These are phyloP conservation scores for Penicillium manginii DNA, from an alignment of 495 filamentous ascomycete species.

Conservation along the genomic window DNA sequence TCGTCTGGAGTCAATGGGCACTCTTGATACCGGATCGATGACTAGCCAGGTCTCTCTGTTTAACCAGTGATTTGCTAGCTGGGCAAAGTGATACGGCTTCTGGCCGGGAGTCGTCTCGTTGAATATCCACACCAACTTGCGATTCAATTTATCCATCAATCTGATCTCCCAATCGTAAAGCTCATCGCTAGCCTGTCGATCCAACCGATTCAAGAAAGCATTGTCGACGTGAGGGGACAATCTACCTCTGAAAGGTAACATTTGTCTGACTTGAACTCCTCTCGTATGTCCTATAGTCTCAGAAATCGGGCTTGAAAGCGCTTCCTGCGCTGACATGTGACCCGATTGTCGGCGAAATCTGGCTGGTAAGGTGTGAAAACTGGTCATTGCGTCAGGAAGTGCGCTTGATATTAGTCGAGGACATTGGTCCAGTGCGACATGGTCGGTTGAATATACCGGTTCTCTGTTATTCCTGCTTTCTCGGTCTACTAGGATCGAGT, in stretches of 20 bases:
- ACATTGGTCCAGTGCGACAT: not conserved
- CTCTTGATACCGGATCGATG: slow-evolving; percentile 42
- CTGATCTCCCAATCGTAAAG: slow-evolving; percentile 44
- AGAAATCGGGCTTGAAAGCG: not conserved
- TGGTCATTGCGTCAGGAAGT: not conserved
- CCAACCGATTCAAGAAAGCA: not conserved
- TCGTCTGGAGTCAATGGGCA: slow-evolving; percentile 37
- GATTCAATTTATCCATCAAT: slow-evolving; percentile 39
- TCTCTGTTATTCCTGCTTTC: not conserved
- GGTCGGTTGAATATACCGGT: not conserved
- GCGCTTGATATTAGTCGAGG: not conserved
- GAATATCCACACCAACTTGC: slow-evolving; percentile 44
- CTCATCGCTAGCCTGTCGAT: not conserved
- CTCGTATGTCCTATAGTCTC: not conserved
- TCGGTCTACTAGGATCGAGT: not conserved
- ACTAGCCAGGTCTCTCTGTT: slow-evolving; percentile 48
- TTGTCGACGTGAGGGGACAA: not conserved
- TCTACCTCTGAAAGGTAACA: not conserved
- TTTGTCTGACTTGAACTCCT: not conserved
- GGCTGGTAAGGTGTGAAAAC: not conserved
- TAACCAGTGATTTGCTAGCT: slow-evolving; percentile 50
- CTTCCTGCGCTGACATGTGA: not conserved
- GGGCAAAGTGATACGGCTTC: slow-evolving; percentile 46
- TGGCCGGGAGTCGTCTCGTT: slow-evolving; percentile 44
- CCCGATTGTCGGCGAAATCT: not conserved